phyloP scores from a whole-genome alignment of 2,329 filamentous ascomycete genomes.

The Ascocoryne sarcoides region DNA sequence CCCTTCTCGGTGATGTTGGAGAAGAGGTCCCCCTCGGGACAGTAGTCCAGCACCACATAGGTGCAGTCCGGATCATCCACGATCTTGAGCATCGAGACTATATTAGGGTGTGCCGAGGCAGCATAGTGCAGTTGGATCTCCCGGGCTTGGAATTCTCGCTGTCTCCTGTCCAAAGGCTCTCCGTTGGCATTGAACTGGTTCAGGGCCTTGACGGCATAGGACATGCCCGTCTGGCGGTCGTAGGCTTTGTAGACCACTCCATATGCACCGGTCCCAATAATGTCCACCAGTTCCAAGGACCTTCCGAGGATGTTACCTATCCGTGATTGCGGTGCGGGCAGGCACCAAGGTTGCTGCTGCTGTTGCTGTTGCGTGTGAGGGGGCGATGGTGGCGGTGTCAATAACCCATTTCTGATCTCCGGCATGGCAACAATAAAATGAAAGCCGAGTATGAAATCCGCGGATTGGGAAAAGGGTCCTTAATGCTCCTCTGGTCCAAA shows the following conservation, averaged over 20 bases:
- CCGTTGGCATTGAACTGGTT: constrained; percentile 76
- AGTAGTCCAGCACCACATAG: constrained; percentile 94
- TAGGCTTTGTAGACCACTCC: constrained; percentile 91
- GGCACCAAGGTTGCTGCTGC: constrained; percentile 3
- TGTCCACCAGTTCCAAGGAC: constrained; percentile 65
- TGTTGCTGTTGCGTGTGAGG: constrained; percentile 11
- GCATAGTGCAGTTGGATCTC: constrained; percentile 88
- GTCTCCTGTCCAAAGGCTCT: constrained; percentile 67
- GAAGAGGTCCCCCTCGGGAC: constrained; percentile 93
- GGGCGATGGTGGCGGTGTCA: constrained; percentile 22
- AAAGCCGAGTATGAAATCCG: constrained; percentile 15
- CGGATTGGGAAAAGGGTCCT: constrained; percentile 12
- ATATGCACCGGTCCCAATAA: constrained; percentile 90
- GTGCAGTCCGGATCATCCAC: constrained; percentile 88
- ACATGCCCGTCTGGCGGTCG: constrained; percentile 59
- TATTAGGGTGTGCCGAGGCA: constrained; percentile 83
- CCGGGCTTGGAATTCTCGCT: constrained; percentile 81
- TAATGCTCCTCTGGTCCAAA: constrained; percentile 14
- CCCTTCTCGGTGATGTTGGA: constrained; percentile 94
- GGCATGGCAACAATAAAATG: constrained; percentile 22
- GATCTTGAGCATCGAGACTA: constrained; percentile 90
- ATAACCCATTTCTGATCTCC: constrained; percentile 15
- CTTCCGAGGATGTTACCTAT: constrained; percentile 69
- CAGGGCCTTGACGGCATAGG: constrained; percentile 93
- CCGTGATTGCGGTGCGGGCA: constrained; percentile 62